Conservation (phyloP, 2,329 filamentous ascomycete genomes). For the Ambrosiella xylebori region DNA sequence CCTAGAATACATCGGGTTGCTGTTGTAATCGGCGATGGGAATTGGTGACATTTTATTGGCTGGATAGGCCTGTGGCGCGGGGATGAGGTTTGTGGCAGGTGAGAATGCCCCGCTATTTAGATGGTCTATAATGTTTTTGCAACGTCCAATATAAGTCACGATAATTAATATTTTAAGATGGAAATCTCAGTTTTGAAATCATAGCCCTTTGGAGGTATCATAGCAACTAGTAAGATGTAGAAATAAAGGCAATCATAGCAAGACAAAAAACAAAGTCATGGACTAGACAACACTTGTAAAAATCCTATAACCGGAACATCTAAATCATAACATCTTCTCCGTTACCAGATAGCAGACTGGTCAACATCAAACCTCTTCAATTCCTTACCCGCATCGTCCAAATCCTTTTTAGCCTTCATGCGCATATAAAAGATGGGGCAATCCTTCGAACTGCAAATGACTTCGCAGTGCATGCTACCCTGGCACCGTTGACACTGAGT, state of each 20-base stretch:
- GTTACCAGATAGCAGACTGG: slow-evolving; percentile 45
- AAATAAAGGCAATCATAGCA: neutral
- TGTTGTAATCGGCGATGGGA: neutral
- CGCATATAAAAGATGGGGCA: slow-evolving; percentile 99
- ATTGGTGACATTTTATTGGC: slow-evolving; percentile 3
- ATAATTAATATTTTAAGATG: neutral
- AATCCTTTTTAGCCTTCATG: slow-evolving; percentile 99
- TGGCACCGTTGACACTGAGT: slow-evolving; percentile 97
- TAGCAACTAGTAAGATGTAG: neutral
- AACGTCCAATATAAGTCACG: neutral
- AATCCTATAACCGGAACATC: neutral
- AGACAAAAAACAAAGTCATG: neutral
- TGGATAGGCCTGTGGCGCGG: neutral
- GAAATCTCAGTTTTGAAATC: too few species aligned
- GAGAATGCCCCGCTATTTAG: slow-evolving; percentile 1
- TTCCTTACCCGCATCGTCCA: slow-evolving; percentile 88
- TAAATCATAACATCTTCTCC: neutral
- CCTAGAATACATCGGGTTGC: neutral
- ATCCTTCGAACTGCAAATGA: slow-evolving; percentile 90
- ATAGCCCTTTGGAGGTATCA: too few species aligned
- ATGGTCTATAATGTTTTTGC: neutral
- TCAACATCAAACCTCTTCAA: slow-evolving; percentile 78
- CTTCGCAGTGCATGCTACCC: slow-evolving; percentile 94
- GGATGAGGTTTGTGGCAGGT: neutral
- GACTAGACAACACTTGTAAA: neutral